Evolutionary conservation across 2,329 filamentous ascomycete genomes (phyloP).

Genomic region (Fusarium sp.): DNA sequence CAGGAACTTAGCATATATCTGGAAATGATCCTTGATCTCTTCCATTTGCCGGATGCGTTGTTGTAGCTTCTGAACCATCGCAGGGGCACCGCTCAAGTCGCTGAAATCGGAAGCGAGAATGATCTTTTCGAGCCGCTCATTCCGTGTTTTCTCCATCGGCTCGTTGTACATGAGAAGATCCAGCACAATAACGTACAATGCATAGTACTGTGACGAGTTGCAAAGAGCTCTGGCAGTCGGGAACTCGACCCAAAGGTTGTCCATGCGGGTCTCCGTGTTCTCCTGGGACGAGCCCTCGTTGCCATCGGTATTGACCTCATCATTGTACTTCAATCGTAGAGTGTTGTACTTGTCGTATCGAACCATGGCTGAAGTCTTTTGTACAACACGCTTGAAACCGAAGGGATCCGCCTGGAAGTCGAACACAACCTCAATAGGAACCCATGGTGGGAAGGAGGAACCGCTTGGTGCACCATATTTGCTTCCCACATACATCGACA

Average conservation of each 20-base stretch:
- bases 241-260: conserved; percentile 97
- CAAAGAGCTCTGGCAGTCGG: conserved; percentile 94
- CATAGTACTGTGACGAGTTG: conserved; percentile 97
- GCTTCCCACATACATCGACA: conserved; percentile 94
- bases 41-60: conserved; percentile 93
- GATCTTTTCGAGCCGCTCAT: conserved; percentile 95
- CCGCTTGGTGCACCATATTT: conserved; percentile 87
- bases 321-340: conserved; percentile 94
- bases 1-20: conserved; percentile 87
- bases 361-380: conserved; percentile 93
- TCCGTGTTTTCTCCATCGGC: conserved; percentile 96
- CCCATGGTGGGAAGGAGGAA: conserved; percentile 96
- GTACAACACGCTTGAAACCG: conserved; percentile 96
- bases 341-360: conserved; percentile 99
- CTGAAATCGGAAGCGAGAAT: conserved; percentile 99
- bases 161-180: conserved; percentile 97
- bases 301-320: conserved; percentile 81
- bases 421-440: conserved; percentile 98
- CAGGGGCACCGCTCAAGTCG: conserved; percentile 90
- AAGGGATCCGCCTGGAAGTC: conserved; percentile 94
- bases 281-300: conserved; percentile 62
- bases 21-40: conserved; percentile 96
- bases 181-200: conserved; percentile 96
- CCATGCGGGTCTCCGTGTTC: conserved; percentile 81
- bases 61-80: conserved; percentile 91